A percentile compares a stretch with the other conserved stretches of the same genome.
phyloP scores from a whole-genome alignment of 148 eudicot genomes.

The Diospyros lotus region DNA sequence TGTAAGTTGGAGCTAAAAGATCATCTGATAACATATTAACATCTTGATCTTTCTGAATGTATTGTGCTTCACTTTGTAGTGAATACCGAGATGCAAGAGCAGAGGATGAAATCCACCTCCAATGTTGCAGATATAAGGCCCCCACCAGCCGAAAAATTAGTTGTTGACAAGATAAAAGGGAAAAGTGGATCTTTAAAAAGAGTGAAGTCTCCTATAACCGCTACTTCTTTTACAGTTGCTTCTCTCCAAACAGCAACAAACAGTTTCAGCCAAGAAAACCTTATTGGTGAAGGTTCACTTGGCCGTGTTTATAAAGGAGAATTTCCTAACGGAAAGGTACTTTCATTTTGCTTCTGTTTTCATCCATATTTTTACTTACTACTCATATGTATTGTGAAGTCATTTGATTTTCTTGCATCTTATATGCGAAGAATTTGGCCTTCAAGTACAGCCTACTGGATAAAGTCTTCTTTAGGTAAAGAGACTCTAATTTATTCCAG shows the following conservation, averaged over 20 bases:
- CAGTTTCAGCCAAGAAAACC: slow-evolving; percentile 91
- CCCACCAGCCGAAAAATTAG: slow-evolving; percentile 57
- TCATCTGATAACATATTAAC: no score
- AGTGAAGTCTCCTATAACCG: slow-evolving; percentile 74
- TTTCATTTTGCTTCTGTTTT: slow-evolving; percentile 6
- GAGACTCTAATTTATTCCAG: no score
- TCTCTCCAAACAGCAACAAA: slow-evolving; percentile 89
- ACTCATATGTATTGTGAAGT: no score
- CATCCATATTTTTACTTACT: not conserved
- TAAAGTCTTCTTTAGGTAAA: no score
- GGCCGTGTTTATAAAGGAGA: slow-evolving; percentile 98
- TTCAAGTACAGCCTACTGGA: no score
- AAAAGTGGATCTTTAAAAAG: slow-evolving; percentile 76
- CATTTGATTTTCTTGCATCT: no score
- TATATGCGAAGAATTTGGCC: no score
- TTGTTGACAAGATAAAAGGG: slow-evolving; percentile 53
- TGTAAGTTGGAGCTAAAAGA: no score
- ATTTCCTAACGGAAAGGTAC: slow-evolving; percentile 92
- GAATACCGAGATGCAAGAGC: slow-evolving; percentile 68
- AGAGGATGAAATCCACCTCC: slow-evolving; percentile 36
- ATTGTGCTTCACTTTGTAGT: slow-evolving; percentile 28
- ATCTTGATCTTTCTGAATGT: not conserved
- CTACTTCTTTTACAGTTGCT: slow-evolving; percentile 86
- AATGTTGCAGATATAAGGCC: slow-evolving; percentile 58
- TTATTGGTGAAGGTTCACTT: slow-evolving; percentile 94